Percentiles rank a stretch among this genome's conserved stretches.
These are phyloP conservation scores for Nothophytophthora sp. DNA, from an alignment of 352 stramenopile species.

Conservation along the genomic window DNA sequence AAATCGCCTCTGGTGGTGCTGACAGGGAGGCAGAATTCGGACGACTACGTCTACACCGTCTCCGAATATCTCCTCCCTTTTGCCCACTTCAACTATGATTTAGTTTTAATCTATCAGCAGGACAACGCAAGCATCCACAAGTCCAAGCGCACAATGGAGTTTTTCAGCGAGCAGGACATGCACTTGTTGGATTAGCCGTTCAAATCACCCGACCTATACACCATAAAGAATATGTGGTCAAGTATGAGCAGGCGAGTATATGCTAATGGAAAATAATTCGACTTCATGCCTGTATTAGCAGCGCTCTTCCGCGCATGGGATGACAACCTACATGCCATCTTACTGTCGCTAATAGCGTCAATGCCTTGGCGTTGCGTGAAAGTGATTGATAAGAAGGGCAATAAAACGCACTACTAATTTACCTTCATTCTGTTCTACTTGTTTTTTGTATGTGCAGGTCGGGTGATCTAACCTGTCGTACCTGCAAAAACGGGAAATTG, in stretches of 20 bases:
- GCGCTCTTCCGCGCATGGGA: neutral
- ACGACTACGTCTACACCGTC: slow-evolving; percentile 12
- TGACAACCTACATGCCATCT: neutral
- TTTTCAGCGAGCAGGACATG: slow-evolving; percentile 4
- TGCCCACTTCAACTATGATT: slow-evolving; percentile 3
- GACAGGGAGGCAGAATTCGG: neutral
- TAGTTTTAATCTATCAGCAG: slow-evolving; percentile 16
- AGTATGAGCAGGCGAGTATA: slow-evolving; percentile 20
- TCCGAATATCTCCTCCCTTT: slow-evolving; percentile 15
- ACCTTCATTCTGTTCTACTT: too few species aligned
- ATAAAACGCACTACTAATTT: slow-evolving; percentile 9
- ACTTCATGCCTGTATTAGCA: neutral
- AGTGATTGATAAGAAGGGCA: slow-evolving; percentile 9
- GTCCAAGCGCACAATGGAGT: neutral
- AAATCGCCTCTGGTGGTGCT: slow-evolving; percentile 11
- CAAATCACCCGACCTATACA: neutral
- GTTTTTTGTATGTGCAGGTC: too few species aligned
- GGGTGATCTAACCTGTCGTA: too few species aligned
- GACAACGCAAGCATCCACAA: slow-evolving; percentile 14
- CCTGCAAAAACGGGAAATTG: too few species aligned
- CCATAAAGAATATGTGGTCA: slow-evolving; percentile 7
- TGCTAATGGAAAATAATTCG: slow-evolving; percentile 12
- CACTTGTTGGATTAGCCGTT: slow-evolving; percentile 2
- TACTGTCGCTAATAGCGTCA: neutral
- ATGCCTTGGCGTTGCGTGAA: slow-evolving; percentile 6